These are phyloP conservation scores for Silene coronaria DNA, from an alignment of 179 eudicot species.

Conservation along the genomic window DNA sequence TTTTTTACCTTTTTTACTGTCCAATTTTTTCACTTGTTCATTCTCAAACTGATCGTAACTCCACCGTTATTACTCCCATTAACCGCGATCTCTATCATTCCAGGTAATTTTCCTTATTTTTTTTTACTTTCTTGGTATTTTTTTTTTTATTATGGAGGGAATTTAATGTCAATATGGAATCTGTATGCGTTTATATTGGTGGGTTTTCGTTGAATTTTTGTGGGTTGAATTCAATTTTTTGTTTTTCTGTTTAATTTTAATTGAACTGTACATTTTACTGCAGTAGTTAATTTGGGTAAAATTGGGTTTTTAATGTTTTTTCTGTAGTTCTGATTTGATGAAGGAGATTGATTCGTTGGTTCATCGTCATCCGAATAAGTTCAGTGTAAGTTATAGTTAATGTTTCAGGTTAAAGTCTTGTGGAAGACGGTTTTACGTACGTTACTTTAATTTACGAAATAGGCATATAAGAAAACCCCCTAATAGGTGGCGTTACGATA, in stretches of 20 bases:
- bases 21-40: constrained; percentile 5
- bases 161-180: neutral
- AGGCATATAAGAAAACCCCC: no score
- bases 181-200: neutral
- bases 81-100: constrained; percentile 87
- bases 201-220: constrained; percentile 1
- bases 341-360: constrained; percentile 73
- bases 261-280: neutral
- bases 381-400: constrained; percentile 43
- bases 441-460: no score
- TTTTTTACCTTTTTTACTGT: constrained; percentile 16
- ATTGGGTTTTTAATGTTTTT: neutral
- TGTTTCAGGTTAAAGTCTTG: neutral
- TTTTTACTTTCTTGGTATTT: neutral
- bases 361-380: constrained; percentile 72
- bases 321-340: constrained; percentile 58
- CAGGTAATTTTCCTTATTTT: constrained; percentile 39
- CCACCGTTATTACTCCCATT: constrained; percentile 52
- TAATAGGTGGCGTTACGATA: no score
- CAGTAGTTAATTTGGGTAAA: neutral
- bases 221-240: neutral
- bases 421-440: no score
- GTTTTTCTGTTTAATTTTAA: neutral
- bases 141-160: neutral
- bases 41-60: constrained; percentile 22